phyloP scores from a whole-genome alignment of 2,329 filamentous ascomycete genomes.

The Beauveria rudraprayagi region DNA sequence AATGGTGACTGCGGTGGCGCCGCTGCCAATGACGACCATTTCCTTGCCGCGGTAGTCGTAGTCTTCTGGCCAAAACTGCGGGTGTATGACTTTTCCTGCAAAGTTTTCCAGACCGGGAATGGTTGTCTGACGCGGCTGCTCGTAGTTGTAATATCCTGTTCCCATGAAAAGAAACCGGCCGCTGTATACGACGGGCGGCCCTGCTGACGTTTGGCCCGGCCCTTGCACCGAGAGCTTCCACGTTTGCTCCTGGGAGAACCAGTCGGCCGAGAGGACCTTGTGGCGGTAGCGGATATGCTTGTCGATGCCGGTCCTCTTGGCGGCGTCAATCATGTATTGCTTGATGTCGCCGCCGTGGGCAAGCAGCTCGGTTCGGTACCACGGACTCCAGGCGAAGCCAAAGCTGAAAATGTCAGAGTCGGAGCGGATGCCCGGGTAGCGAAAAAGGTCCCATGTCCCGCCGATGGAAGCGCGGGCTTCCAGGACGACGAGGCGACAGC shows the following conservation, averaged over 20 bases:
- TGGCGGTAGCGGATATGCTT: background rate
- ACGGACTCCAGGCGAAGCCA: slow-evolving; percentile 60
- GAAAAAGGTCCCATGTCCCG: slow-evolving; percentile 67
- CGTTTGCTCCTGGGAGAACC: background rate
- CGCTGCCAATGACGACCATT: slow-evolving; percentile 67
- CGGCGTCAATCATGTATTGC: slow-evolving; percentile 41
- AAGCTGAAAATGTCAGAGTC: slow-evolving; percentile 51
- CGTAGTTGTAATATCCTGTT: slow-evolving; percentile 65
- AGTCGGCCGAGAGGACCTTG: background rate
- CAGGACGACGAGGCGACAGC: slow-evolving; percentile 40
- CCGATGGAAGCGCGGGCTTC: slow-evolving; percentile 56
- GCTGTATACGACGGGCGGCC: slow-evolving; percentile 20
- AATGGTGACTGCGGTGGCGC: slow-evolving; percentile 73
- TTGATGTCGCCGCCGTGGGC: slow-evolving; percentile 40
- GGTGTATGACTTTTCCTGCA: slow-evolving; percentile 55
- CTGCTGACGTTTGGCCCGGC: background rate
- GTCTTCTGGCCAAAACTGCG: slow-evolving; percentile 68
- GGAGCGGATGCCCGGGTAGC: slow-evolving; percentile 59
- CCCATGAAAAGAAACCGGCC: slow-evolving; percentile 52
- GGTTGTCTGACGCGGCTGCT: slow-evolving; percentile 46
- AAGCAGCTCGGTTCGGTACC: slow-evolving; percentile 46
- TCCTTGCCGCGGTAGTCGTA: slow-evolving; percentile 59
- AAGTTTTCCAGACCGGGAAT: slow-evolving; percentile 65
- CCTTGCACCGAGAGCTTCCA: background rate
- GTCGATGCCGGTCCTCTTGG: slow-evolving; percentile 39